Evolutionary conservation across 257 asterid species (phyloP).

Genomic region (Cynanchum wilfordii): DNA sequence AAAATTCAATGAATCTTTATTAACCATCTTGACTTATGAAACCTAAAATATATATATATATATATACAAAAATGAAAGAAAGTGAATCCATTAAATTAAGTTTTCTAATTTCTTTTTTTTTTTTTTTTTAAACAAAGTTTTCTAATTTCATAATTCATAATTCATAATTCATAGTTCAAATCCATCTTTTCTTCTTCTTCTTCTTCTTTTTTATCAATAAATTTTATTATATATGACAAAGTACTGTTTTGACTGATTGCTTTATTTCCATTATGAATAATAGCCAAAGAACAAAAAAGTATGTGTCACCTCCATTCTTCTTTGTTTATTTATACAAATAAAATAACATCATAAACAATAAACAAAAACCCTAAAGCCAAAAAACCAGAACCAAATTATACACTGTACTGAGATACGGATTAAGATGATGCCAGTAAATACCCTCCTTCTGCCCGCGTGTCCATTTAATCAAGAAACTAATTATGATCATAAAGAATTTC

Average conservation of each 20-base stretch:
- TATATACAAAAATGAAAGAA: background rate
- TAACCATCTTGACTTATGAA: background rate
- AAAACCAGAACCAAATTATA: background rate
- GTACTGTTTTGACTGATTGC: conserved; percentile 2
- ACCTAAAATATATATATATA: background rate
- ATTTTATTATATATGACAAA: background rate
- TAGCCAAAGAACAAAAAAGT: conserved; percentile 6
- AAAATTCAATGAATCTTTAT: background rate
- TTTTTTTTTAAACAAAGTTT: too few species aligned
- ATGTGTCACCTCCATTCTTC: background rate
- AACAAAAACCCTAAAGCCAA: too few species aligned
- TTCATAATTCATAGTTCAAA: too few species aligned
- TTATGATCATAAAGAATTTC: conserved; percentile 4
- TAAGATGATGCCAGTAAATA: background rate
- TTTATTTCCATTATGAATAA: background rate
- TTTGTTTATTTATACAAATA: background rate
- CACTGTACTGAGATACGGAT: background rate
- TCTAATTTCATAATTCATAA: too few species aligned
- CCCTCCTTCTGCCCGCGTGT: background rate
- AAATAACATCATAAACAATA: too few species aligned
- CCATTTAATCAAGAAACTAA: background rate
- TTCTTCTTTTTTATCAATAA: background rate
- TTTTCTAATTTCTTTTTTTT: too few species aligned
- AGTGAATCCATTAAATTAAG: background rate
- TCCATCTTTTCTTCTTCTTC: background rate